Conservation (phyloP, 2,329 filamentous ascomycete genomes). For the Emmonsiellopsis sp. region DNA sequence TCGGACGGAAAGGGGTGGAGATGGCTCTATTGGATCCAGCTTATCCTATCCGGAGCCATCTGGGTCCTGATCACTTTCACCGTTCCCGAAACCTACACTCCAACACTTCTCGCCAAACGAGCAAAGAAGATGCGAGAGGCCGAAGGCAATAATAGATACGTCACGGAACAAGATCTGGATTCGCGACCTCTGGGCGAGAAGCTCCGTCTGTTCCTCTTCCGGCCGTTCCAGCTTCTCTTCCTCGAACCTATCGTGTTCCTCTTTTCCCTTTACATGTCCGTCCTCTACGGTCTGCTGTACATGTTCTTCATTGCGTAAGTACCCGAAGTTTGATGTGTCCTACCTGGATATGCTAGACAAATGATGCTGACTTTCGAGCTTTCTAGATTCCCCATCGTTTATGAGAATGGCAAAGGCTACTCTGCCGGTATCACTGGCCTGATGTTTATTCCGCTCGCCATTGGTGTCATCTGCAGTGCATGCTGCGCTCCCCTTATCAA, state of each 20-base stretch:
- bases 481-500: constrained; percentile 64
- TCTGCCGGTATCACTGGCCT: constrained; percentile 64
- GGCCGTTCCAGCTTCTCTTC: constrained; percentile 80
- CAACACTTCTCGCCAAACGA: constrained; percentile 61
- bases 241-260: constrained; percentile 76
- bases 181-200: constrained; percentile 59
- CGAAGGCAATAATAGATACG: constrained; percentile 57
- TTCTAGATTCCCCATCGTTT: constrained; percentile 50
- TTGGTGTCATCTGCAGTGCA: constrained; percentile 64
- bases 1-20: constrained; percentile 64
- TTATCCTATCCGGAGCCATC: constrained; percentile 62
- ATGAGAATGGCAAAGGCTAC: constrained; percentile 71
- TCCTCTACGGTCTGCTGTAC: constrained; percentile 49
- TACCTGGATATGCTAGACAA: not conserved
- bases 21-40: constrained; percentile 81
- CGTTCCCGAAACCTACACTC: constrained; percentile 83
- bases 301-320: constrained; percentile 46
- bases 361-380: constrained; percentile 11
- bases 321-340: constrained; percentile 37
- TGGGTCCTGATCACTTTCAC: constrained; percentile 76
- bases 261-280: constrained; percentile 76
- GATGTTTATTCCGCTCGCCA: constrained; percentile 77
- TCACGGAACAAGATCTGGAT: constrained; percentile 76
- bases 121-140: constrained; percentile 63
- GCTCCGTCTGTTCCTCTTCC: constrained; percentile 64